Percentiles rank a stretch among this genome's conserved stretches.
These are phyloP conservation scores for Cutaneotrichosporon dermatis DNA, from an alignment of 1,284 basidiomycete species.

Conservation along the genomic window DNA sequence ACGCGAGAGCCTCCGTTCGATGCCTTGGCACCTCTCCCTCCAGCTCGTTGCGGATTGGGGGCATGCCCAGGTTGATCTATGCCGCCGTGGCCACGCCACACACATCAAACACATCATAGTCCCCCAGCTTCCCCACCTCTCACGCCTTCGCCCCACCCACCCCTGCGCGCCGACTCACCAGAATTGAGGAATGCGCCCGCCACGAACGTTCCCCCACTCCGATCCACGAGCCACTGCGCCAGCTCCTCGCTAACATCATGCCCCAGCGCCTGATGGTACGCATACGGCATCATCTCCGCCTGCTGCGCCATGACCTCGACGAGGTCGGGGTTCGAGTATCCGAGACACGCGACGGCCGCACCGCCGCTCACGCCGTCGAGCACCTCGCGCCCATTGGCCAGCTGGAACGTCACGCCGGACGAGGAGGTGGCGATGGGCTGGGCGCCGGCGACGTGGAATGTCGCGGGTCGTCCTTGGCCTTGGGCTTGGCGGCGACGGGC, in stretches of 20 bases:
- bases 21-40: no score
- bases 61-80: no score
- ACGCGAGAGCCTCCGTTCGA: no score
- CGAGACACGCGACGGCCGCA: constrained; percentile 74
- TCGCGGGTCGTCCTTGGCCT: neutral
- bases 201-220: constrained; percentile 24
- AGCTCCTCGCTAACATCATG: constrained; percentile 24
- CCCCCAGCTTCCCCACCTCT: no score
- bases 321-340: constrained; percentile 62
- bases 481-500: neutral
- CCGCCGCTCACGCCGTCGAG: constrained; percentile 56
- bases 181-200: constrained; percentile 32
- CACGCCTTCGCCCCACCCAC: no score
- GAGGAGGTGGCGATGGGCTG: constrained; percentile 15
- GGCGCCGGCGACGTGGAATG: constrained; percentile 8
- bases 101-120: neutral
- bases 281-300: constrained; percentile 25
- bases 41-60: no score
- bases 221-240: constrained; percentile 20
- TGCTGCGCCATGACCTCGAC: constrained; percentile 27
- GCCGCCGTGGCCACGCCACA: neutral
- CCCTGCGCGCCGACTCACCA: constrained; percentile 2
- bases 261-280: constrained; percentile 26
- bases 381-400: constrained; percentile 23
- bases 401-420: constrained; percentile 23